Evolutionary conservation across 345 rosid genomes (phyloP).

Genomic region (Eucalyptus dawsonii): DNA sequence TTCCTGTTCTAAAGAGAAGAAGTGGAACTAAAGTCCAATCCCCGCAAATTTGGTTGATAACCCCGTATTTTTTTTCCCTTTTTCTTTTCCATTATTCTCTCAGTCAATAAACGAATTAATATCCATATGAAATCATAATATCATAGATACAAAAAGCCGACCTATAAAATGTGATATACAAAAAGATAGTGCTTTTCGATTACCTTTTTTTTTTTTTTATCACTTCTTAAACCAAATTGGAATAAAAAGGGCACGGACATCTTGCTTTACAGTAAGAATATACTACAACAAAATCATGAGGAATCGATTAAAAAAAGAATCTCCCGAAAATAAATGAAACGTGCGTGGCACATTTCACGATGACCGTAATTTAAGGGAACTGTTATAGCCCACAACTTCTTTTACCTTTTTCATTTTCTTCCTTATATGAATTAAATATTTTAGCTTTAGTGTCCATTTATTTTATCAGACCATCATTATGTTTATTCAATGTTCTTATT

Average conservation of each 20-base stretch:
- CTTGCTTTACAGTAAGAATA: not conserved
- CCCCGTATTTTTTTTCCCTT: too few species aligned
- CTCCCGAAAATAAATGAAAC: not conserved
- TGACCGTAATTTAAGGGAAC: too few species aligned
- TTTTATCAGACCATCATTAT: not conserved
- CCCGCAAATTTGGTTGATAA: too few species aligned
- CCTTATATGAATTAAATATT: not conserved
- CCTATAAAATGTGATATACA: too few species aligned
- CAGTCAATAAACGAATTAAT: too few species aligned
- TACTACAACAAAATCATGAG: not conserved
- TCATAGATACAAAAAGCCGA: not conserved
- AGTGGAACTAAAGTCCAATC: too few species aligned
- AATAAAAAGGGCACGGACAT: not conserved
- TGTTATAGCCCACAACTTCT: not conserved
- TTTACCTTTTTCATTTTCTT: not conserved
- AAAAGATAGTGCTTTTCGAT: not conserved
- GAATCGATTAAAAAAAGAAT: too few species aligned
- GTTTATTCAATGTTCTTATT: not conserved
- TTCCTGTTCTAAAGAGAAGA: too few species aligned
- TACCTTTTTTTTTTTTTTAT: too few species aligned
- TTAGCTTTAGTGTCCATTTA: not conserved
- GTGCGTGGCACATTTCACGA: not conserved
- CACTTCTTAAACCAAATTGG: not conserved
- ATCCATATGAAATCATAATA: not conserved
- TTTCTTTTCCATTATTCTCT: not conserved